Conservation (phyloP, 2,329 filamentous ascomycete species). For the Ascochyta fabae region DNA sequence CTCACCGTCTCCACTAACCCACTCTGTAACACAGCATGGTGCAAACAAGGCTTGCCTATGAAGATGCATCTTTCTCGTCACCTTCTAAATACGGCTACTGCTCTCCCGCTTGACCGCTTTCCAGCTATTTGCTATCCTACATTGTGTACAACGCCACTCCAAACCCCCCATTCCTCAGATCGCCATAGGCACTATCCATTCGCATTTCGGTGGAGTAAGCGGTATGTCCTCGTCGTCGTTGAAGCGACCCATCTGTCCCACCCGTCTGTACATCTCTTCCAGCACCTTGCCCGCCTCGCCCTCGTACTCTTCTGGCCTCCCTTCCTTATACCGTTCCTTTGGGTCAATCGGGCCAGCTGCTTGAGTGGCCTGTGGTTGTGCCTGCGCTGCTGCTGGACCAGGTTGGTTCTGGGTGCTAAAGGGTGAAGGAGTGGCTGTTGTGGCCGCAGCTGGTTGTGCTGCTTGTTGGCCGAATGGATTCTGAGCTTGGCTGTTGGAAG, state of each 20-base stretch:
- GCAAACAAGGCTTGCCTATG: background rate
- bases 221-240: conserved; percentile 74
- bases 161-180: background rate
- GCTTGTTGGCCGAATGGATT: conserved; percentile 34
- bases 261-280: conserved; percentile 68
- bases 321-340: conserved; percentile 64
- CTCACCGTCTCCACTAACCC: background rate
- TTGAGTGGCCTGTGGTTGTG: conserved; percentile 50
- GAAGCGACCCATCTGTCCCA: conserved; percentile 72
- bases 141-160: background rate
- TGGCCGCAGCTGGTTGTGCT: conserved; percentile 6
- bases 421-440: conserved; percentile 22
- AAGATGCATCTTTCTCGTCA: background rate
- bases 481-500: conserved; percentile 13
- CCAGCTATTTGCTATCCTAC: background rate
- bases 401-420: conserved; percentile 21
- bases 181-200: conserved; percentile 62
- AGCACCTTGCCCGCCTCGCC: conserved; percentile 60
- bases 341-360: conserved; percentile 31
- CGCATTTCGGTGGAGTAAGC: conserved; percentile 75
- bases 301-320: conserved; percentile 63
- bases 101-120: background rate
- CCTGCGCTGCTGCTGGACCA: conserved; percentile 14
- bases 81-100: background rate
- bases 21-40: background rate